A percentile compares a stretch with the other conserved stretches of the same genome.
phyloP scores from a whole-genome alignment of 1,139 yeast species.

The Suhomyces kunorum region DNA sequence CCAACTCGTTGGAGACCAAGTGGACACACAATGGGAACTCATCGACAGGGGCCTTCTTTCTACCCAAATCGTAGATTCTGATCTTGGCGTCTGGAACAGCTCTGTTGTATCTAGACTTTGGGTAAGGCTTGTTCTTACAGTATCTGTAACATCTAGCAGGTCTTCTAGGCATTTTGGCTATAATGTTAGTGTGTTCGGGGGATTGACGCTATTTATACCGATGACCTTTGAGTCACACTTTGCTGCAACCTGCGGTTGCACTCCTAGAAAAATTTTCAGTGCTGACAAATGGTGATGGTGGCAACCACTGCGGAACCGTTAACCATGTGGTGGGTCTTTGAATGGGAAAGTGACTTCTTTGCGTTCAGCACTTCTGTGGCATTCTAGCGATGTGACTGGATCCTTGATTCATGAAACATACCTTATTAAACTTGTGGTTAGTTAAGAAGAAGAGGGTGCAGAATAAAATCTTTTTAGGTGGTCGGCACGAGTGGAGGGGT shows the following conservation, averaged over 20 bases:
- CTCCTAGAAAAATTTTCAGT: conserved; percentile 1
- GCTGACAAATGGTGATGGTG: conserved; percentile 1
- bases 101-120: conserved; percentile 99
- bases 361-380: neutral
- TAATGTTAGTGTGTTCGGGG: conserved; percentile 33
- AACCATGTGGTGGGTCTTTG: too few relatives aligned
- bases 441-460: conserved; percentile 7
- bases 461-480: conserved; percentile 13
- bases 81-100: conserved; percentile 99
- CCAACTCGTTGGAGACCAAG: conserved; percentile 98
- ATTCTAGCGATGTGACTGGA: neutral
- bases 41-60: conserved; percentile 99
- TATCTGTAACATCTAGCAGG: conserved; percentile 99
- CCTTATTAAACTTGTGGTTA: conserved; percentile 25
- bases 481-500: neutral
- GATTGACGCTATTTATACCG: conserved; percentile 1
- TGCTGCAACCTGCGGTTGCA: neutral
- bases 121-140: conserved; percentile 99
- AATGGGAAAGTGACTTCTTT: neutral
- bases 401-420: conserved; percentile 17
- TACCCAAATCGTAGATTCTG: conserved; percentile 98
- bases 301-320: neutral
- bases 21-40: conserved; percentile 99
- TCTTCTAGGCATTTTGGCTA: conserved; percentile 97
- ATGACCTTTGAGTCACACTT: conserved; percentile 3